phyloP scores from a whole-genome alignment of 2,329 filamentous ascomycete genomes.

The Phoma sp. region DNA sequence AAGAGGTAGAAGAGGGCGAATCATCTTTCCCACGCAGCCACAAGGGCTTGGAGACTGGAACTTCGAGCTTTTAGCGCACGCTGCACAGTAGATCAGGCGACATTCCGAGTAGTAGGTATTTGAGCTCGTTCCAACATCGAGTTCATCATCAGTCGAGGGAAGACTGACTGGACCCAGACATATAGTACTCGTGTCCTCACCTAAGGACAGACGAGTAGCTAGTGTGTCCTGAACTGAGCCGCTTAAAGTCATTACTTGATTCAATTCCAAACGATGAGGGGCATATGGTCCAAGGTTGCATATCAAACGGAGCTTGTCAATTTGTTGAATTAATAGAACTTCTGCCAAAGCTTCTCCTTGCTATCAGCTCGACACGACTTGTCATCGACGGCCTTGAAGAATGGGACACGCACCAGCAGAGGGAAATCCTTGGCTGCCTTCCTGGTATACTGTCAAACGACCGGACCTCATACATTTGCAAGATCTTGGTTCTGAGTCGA shows the following conservation, averaged over 20 bases:
- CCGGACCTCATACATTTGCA: neutral
- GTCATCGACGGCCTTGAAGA: neutral
- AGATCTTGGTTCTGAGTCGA: neutral
- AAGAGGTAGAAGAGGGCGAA: neutral
- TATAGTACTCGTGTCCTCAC: neutral
- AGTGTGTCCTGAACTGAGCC: neutral
- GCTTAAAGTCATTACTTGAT: neutral
- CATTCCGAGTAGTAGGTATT: neutral
- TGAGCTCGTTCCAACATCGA: neutral
- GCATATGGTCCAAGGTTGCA: neutral
- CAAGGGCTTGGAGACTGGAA: neutral
- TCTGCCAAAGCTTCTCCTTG: neutral
- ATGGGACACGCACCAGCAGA: neutral
- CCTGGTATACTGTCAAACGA: neutral
- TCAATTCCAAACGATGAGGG: neutral
- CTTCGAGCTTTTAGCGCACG: neutral
- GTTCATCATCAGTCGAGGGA: neutral
- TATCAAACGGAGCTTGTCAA: neutral
- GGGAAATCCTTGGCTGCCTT: neutral
- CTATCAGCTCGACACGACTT: neutral
- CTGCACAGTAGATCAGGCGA: neutral
- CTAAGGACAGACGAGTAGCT: neutral
- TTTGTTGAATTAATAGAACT: neutral
- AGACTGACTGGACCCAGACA: neutral
- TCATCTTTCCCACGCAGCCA: neutral